Base-by-base conservation (phyloP, 441 rosid species). In the Adansonia madagascariensis region DNA sequence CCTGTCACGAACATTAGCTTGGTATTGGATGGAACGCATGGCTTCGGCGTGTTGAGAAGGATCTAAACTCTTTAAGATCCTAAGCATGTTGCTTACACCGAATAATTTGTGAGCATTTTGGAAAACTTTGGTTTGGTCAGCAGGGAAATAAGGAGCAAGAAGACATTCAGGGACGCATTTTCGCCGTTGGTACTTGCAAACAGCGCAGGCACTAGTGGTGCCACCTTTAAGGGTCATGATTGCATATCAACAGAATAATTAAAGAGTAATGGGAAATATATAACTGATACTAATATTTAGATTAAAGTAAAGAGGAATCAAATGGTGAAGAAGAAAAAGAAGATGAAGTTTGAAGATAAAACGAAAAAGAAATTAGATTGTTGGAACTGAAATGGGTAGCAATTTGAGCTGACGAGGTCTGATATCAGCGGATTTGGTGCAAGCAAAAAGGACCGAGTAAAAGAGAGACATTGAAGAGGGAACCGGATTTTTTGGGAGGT, bases 191-290 rank as follows among this genome's bases (percentile, higher is more conserved):
- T 87, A 91, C 82, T 96, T 96, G 92, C 99, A 94, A 6, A 93
- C 90, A 50, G 98, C 99, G 74, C 98, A 94, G 18, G 98, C 98
- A 35, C 89, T 94, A 87, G 90, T 89, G 76, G 88, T 81, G 85
- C 97, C 93, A 12, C 97, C 94, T 85, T 91, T 92, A 0, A 89
- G 87, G 82, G 97, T 94, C 97, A 95, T 95, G 72, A 73, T 80
- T 79, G 59, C 44, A 84, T 63, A 8, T 75, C 78, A 75, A 76
- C 44, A 52, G 55, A 65, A 63, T 12, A 27, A 1, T 18, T 57
- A 2, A 57, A 56, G 11, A 18, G 24, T 56, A 53, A 35, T 53
- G 15, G 52, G 52, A 47, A 47, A 47, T 35, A 35, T 35, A 35
- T 35, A 35, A 35, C 41, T 35, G 41, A 35, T 35, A 35, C 41